Percentiles rank a stretch among this genome's conserved stretches.
phyloP scores from a whole-genome alignment of 1,284 basidiomycete genomes.

The Ceratobasidium papillatum region DNA sequence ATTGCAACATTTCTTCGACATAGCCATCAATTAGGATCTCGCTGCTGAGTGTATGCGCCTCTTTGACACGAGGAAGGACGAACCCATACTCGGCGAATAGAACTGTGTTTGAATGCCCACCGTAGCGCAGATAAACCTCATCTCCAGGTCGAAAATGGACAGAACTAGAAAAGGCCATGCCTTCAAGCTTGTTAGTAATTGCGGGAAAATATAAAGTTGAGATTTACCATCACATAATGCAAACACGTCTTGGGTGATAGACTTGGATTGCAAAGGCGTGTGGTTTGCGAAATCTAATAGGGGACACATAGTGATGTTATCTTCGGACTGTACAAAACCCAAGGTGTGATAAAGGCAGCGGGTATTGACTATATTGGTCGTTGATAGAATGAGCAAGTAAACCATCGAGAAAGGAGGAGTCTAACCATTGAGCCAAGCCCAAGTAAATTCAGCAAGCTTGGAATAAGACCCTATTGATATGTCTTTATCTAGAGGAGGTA shows the following conservation, averaged over 20 bases:
- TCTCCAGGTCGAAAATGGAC: constrained; percentile 58
- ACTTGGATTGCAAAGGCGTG: constrained; percentile 47
- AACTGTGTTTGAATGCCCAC: constrained; percentile 73
- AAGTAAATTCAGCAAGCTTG: constrained; percentile 63
- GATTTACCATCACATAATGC: constrained; percentile 18
- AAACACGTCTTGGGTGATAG: constrained; percentile 33
- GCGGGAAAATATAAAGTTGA: not conserved
- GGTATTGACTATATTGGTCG: constrained; percentile 74
- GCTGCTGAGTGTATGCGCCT: constrained; percentile 51
- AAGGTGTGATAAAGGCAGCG: constrained; percentile 82
- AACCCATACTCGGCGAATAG: constrained; percentile 90
- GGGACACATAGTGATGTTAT: constrained; percentile 86
- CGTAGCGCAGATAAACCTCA: constrained; percentile 80
- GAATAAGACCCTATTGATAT: not conserved
- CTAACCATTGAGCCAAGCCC: constrained; percentile 88
- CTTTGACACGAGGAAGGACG: constrained; percentile 56
- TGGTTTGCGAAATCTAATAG: constrained; percentile 90
- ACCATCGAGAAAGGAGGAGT: not conserved
- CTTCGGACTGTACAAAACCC: constrained; percentile 57
- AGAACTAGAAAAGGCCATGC: constrained; percentile 32
- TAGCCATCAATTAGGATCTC: constrained; percentile 72
- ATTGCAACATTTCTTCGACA: constrained; percentile 61
- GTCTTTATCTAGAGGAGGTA: constrained; percentile 57
- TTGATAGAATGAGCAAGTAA: constrained; percentile 39
- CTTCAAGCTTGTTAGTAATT: constrained; percentile 41